Base-by-base conservation (phyloP, 2,329 filamentous ascomycete species). In the Amphichorda felina region DNA sequence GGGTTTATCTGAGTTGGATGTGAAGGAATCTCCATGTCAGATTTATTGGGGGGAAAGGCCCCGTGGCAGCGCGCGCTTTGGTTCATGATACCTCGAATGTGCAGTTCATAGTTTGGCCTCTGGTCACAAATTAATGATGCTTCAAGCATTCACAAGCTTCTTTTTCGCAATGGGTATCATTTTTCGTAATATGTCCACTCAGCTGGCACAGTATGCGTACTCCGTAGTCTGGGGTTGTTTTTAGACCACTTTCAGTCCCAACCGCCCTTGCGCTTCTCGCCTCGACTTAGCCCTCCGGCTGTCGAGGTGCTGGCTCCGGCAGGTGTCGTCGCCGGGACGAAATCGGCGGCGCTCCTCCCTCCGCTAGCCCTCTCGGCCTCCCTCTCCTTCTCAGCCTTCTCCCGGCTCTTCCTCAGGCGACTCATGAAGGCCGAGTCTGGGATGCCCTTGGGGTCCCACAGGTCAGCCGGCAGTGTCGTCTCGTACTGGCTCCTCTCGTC, bases 391-490 rank as follows among this genome's bases (percentile, higher is more conserved):
- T 52, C 53, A 16, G 59, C 44, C 30, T 56, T 62, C 29, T 64
- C 63, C 43, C 72, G 69, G 38, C 56, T 61, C 47, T 61, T 64
- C 18, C 63, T 57, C 39, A 79, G 50, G 41, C 60, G 58, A 22
- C 66, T 64, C 37, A 64, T 62, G 40, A 61, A 72, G 1, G 72
- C 73, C 56, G 63, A 64, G 8, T 63, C 57, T 0, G 76, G 75
- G 41, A 81, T 72, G 4, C 46, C 60, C 2, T 50, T 50, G 1
- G 75, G 72, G 43, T 80, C 62, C 73, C 75, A 82, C 5, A 78
- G 43, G 3, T 70, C 66, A 2, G 54, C 47, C 2, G 66, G 49
- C 31, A 81, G 49, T 2, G 77, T 77, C 6, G 77, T 83, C 22
- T 63, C 64, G 53, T 88, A 87, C 56, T 83, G 78, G 17, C 66